Base-by-base conservation (phyloP, 495 filamentous ascomycete genomes). In the Elasticomyces elasticus region DNA sequence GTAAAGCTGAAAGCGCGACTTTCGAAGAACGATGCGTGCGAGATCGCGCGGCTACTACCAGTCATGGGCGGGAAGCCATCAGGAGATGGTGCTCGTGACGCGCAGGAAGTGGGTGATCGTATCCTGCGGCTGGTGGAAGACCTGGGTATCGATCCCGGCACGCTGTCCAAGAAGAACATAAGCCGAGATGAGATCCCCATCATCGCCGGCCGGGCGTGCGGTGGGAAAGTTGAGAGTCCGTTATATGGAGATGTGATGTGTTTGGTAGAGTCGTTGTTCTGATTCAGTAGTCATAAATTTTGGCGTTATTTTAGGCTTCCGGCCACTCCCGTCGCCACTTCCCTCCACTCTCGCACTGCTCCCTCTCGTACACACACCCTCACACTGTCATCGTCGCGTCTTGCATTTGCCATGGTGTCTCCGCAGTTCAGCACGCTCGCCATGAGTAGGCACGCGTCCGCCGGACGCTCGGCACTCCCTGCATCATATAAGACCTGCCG, bases 1-100 rank as follows among this genome's bases (percentile, higher is more conserved):
- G 62, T 64, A 11, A 48, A 62, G 33, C 49, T 64, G 43, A 64
- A 64, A 46, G 62, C 62, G 12, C 58, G 52, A n/a, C 55, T n/a
- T 5, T 28, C 59, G 33, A 43, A 53, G 19, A 60, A 54, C 33
- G 59, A 62, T 37, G 62, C 62, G 24, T 52, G 49, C 52, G 50
- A 64, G 49, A 64, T 64, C 25, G 62, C 62, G 22, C 50, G 62
- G 28, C 53, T 64, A n/a, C 20, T 64, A 13, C 55, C 59, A 17
- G 58, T 53, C 37, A 59, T 64, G 28, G 62, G 59, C 23, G 58
- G 59, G 26, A 42, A 53, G 41, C 51, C 55, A 33, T 62, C 55
- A 12, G 62, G 62, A 1, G 52, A 54, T 26, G 58, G 54, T 22
- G 54, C 54, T 30, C 55, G 51, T 30, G 62, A 64, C 48, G 44